These are phyloP conservation scores for Orbilia javanica DNA, from an alignment of 2,329 filamentous ascomycete genomes.

Conservation along the genomic window DNA sequence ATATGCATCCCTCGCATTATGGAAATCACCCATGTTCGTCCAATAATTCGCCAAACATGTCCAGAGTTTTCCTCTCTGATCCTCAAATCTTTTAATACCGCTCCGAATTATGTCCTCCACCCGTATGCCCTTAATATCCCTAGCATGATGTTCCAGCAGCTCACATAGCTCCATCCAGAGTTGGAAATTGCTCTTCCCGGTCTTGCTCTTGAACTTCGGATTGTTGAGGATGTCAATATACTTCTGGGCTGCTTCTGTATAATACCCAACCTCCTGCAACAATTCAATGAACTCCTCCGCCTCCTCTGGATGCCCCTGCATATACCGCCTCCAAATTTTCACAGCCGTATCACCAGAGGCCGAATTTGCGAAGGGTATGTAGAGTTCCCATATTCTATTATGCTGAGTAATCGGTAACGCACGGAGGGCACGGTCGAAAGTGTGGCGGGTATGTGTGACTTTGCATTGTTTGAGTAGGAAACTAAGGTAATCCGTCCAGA, in stretches of 20 bases:
- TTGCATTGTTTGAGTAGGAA: constrained; percentile 94
- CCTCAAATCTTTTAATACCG: constrained; percentile 88
- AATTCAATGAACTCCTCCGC: constrained; percentile 95
- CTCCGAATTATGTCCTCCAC: constrained; percentile 93
- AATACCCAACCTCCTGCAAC: constrained; percentile 81
- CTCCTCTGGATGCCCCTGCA: constrained; percentile 96
- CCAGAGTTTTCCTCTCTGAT: constrained; percentile 95
- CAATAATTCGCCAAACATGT: constrained; percentile 95
- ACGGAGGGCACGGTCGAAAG: constrained; percentile 91
- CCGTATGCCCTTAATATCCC: constrained; percentile 87
- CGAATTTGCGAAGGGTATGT: constrained; percentile 89
- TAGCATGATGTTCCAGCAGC: constrained; percentile 88
- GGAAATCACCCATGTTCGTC: constrained; percentile 92
- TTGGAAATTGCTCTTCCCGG: constrained; percentile 94
- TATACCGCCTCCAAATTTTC: constrained; percentile 93
- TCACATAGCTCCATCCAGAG: constrained; percentile 99
- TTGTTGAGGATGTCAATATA: constrained; percentile 96
- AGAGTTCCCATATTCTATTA: constrained; percentile 92
- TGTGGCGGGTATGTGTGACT: constrained; percentile 84
- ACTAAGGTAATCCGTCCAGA: constrained; percentile 97
- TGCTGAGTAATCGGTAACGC: constrained; percentile 95
- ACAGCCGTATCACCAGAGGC: constrained; percentile 90
- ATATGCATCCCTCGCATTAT: constrained; percentile 84
- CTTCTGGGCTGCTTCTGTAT: constrained; percentile 88
- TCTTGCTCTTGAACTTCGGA: constrained; percentile 88